These are phyloP conservation scores for Urochloa ruziziensis DNA, from an alignment of 176 grass and related monocot species.

Conservation along the genomic window DNA sequence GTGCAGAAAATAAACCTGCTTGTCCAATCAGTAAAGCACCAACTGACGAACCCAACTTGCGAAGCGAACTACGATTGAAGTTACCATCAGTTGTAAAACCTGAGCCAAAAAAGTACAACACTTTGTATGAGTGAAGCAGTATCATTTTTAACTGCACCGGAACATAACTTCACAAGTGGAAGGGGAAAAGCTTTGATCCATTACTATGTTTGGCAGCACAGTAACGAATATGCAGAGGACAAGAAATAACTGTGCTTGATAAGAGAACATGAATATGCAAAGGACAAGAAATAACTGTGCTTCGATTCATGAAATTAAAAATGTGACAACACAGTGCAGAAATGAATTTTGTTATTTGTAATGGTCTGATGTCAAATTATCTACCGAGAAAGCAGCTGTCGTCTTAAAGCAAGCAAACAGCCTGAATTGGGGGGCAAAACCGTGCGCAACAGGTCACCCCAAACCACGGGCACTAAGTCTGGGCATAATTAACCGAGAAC, in stretches of 20 bases:
- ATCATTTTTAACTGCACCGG: neutral
- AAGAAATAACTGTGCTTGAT: neutral
- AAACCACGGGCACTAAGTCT: neutral
- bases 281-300: no score
- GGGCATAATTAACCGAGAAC: no score
- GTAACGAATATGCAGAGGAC: neutral
- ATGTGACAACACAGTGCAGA: neutral
- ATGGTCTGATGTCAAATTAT: neutral
- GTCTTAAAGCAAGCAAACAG: neutral
- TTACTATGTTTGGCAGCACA: neutral
- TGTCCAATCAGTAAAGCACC: conserved; percentile 50
- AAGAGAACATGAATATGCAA: no score
- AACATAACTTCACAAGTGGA: neutral
- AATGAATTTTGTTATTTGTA: neutral
- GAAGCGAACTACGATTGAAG: conserved; percentile 20
- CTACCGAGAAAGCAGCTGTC: neutral
- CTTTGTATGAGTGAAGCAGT: neutral
- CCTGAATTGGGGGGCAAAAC: neutral
- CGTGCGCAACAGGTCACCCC: neutral
- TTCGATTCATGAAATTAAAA: neutral
- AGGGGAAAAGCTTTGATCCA: neutral
- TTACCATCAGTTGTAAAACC: conserved; percentile 19
- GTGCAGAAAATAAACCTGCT: conserved; percentile 33
- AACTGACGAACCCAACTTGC: conserved; percentile 21
- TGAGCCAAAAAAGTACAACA: neutral